A percentile compares a stretch with the other conserved stretches of the same genome.
phyloP scores from a whole-genome alignment of 2,329 filamentous ascomycete genomes.

The Cylindrodendrum hubeiense region DNA sequence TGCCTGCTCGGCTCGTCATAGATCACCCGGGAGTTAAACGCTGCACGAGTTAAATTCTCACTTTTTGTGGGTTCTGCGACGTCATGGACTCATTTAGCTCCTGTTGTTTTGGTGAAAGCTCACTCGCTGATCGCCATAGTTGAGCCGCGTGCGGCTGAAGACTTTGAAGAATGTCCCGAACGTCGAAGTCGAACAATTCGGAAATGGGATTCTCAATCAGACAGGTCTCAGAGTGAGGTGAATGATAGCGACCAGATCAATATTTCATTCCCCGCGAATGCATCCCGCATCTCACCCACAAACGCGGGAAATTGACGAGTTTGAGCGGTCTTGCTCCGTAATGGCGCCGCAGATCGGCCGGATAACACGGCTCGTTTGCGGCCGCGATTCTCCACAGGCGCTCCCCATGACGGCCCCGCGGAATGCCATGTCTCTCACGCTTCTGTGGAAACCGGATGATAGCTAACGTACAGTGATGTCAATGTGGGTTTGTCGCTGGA shows the following conservation, averaged over 20 bases:
- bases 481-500: slow-evolving; percentile 27
- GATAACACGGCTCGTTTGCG: slow-evolving; percentile 25
- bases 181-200: neutral
- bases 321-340: slow-evolving; percentile 17
- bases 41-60: neutral
- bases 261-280: neutral
- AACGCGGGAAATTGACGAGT: neutral
- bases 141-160: neutral
- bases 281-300: slow-evolving; percentile 2
- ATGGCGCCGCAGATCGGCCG: slow-evolving; percentile 29
- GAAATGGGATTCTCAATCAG: neutral
- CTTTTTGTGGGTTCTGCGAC: neutral
- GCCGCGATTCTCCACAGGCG: neutral
- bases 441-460: slow-evolving; percentile 24
- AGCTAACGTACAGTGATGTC: slow-evolving; percentile 33
- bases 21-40: slow-evolving; percentile 6
- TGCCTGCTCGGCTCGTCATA: slow-evolving; percentile 21
- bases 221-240: neutral
- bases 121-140: neutral
- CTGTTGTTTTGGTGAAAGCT: neutral
- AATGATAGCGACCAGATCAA: too few species aligned
- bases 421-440: slow-evolving; percentile 27
- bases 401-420: slow-evolving; percentile 5
- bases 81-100: neutral
- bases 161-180: too few species aligned